These are phyloP conservation scores for Ceratocystis lukuohia DNA, from an alignment of 2,329 filamentous ascomycete genomes.

Conservation along the genomic window DNA sequence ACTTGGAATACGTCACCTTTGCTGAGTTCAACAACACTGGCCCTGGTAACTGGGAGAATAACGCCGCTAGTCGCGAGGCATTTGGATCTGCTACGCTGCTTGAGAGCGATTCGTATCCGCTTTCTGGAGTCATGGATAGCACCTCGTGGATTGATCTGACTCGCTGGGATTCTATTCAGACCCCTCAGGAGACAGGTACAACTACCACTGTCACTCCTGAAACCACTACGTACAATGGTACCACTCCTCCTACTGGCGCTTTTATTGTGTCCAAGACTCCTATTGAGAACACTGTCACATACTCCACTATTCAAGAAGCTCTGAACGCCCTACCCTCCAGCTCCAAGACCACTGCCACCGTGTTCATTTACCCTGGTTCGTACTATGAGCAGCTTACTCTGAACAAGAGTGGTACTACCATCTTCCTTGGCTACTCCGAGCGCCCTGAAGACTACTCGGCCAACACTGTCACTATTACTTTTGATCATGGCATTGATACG, in stretches of 20 bases:
- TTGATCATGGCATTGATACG: conserved; percentile 25
- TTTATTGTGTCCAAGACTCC: conserved; percentile 24
- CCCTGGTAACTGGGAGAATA: conserved; percentile 43
- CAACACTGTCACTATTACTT: conserved; percentile 44
- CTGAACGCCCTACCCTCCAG: conserved; percentile 21
- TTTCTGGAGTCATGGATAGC: conserved; percentile 23
- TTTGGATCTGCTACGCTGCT: conserved; percentile 23
- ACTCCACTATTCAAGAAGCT: conserved; percentile 22
- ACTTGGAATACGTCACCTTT: conserved; percentile 40
- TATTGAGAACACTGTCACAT: conserved; percentile 21
- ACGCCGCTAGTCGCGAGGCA: conserved; percentile 21
- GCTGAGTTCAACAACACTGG: conserved; percentile 49
- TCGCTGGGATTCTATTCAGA: conserved; percentile 22
- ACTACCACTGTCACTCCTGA: conserved; percentile 8
- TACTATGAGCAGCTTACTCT: conserved; percentile 49
- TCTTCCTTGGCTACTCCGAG: conserved; percentile 46
- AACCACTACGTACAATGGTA: conserved; percentile 22
- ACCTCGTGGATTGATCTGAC: conserved; percentile 24
- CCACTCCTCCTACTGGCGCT: conserved; percentile 25
- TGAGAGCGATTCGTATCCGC: conserved; percentile 22
- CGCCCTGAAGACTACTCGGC: conserved; percentile 36
- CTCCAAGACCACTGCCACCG: conserved; percentile 25
- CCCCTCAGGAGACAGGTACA: conserved; percentile 16
- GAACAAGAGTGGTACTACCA: conserved; percentile 34
- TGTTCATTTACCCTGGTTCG: conserved; percentile 34